Evolutionary conservation across 2,329 filamentous ascomycete species (phyloP).

Genomic region (Neofusicoccum parvum): DNA sequence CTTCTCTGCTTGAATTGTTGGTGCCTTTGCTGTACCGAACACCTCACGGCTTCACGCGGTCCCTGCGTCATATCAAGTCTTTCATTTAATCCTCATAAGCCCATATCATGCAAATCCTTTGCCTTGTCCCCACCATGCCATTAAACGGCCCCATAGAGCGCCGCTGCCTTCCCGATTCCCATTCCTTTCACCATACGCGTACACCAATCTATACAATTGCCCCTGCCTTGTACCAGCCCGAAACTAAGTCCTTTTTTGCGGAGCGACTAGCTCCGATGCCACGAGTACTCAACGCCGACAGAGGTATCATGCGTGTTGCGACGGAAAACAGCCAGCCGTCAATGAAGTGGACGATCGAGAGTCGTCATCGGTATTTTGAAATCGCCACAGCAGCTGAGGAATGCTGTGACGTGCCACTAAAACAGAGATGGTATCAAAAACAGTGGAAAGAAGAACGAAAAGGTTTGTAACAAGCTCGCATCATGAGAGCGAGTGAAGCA

Average conservation of each 20-base stretch:
- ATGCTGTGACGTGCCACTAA: constrained; percentile 7
- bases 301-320: background rate
- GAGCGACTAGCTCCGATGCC: background rate
- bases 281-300: background rate
- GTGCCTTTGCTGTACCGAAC: background rate
- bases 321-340: constrained; percentile 16
- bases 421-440: constrained; percentile 21
- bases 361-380: background rate
- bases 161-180: background rate
- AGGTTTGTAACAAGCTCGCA: background rate
- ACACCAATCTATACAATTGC: background rate
- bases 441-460: background rate
- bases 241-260: background rate
- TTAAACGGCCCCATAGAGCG: background rate
- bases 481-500: background rate
- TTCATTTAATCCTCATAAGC: constrained; percentile 12
- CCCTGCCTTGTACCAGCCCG: background rate
- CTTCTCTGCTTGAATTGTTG: background rate
- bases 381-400: background rate
- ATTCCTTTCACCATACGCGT: background rate
- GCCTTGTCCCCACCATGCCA: background rate
- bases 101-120: constrained; percentile 6
- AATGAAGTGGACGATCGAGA: background rate
- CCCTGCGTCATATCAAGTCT: constrained; percentile 1
- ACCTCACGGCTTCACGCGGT: background rate